These are phyloP conservation scores for Mucor irregularis DNA, from an alignment of 371 early-diverging fungal genomes.

Conservation along the genomic window DNA sequence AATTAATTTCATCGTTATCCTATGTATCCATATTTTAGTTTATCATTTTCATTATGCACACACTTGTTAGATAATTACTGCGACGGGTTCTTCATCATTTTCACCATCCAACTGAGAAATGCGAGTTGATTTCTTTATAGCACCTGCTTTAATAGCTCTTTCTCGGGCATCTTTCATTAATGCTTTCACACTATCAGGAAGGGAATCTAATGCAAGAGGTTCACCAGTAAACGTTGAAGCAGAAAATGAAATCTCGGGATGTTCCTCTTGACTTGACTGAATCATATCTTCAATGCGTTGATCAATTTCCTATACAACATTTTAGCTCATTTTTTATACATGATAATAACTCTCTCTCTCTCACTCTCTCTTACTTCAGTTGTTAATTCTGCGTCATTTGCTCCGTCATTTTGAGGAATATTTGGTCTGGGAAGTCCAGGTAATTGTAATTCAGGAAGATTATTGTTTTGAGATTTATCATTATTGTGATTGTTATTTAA, in stretches of 20 bases:
- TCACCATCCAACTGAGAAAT: conserved; percentile 57
- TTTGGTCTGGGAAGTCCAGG: conserved; percentile 33
- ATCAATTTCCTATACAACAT: conserved; percentile 42
- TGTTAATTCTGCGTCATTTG: conserved; percentile 27
- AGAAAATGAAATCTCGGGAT: conserved; percentile 23
- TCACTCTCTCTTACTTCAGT: not conserved
- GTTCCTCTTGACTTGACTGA: conserved; percentile 8
- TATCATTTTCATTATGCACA: not conserved
- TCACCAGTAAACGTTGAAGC: conserved; percentile 33
- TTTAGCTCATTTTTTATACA: not conserved
- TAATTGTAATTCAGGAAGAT: conserved; percentile 23
- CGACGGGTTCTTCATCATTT: conserved; percentile 28
- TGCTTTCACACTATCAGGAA: conserved; percentile 41
- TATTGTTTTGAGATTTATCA: conserved; percentile 2
- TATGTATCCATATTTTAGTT: conserved; percentile 2
- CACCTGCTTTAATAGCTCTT: conserved; percentile 36
- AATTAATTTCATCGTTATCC: conserved; percentile 78
- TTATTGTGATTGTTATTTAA: conserved; percentile 3
- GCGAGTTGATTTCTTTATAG: conserved; percentile 19
- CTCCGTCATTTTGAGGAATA: conserved; percentile 50
- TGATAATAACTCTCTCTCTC: not conserved
- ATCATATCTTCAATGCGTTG: conserved; percentile 35
- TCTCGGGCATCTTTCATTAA: conserved; percentile 43
- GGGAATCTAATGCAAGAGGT: conserved; percentile 29
- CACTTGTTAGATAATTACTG: not conserved